Base-by-base conservation (phyloP, 805 yeast species). In the Candida ulmi region DNA sequence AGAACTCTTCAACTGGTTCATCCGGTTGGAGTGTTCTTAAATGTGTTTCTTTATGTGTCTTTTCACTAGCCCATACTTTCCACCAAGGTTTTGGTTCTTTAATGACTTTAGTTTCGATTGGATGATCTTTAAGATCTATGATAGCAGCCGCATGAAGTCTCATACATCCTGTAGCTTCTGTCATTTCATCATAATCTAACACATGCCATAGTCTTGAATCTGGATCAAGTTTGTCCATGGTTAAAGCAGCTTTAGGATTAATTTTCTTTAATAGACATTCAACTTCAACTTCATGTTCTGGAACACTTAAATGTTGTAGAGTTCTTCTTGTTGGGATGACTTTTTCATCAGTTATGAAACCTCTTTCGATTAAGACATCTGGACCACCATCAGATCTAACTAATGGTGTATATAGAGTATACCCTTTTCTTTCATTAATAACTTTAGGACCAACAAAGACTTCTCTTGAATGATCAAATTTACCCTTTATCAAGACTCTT, bases 391-490 rank as follows among this genome's bases (percentile, higher is more conserved):
- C 79, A 4, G 76, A 66, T 44, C 95, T 76, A 18, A 78, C 72
- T 52, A 93, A 77, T 11, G 99, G 98, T 6, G 95, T 83, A 24
- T 85, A 77, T 6, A 91, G 71, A 18, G 76, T 63, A 59, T 86
- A 93, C 1, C 99, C 99, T 41, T 78, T 73, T 46, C 68, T 66
- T 33, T 81, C 87, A 45, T 87, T 80, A 47, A 72, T 71, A 36
- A 83, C 68, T 47, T 96, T 72, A 6, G 99, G 98, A 0, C 98
- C 98, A 38, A 93, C 87, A 53, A 86, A 83, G 64, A 88, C 78
- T 59, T 93, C 99, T 54, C 88, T 79, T 12, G 79, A 76, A 53
- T 93, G 90, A 48, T 85, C 82, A 57, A 83, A 93, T 40, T 69
- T 72, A 1, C 99, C 99, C 37, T 72, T 78, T 11, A 85, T 62